Evolutionary conservation across 306 rosid species (phyloP).

Genomic region (Medicago ruthenica): DNA sequence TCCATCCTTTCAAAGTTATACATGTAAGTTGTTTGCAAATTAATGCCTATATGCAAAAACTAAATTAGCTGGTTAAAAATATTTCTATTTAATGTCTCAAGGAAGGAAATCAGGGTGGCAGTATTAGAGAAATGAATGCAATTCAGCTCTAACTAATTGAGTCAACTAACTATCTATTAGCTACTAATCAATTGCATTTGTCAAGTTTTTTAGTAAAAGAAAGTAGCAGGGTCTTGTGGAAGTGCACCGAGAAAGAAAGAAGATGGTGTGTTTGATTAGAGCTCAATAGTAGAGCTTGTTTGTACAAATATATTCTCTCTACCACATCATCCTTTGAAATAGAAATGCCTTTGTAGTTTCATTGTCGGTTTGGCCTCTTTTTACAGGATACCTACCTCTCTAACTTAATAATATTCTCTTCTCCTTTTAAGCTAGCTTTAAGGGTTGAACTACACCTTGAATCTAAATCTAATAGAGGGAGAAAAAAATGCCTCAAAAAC

Average conservation of each 20-base stretch:
- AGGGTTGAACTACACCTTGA: background rate
- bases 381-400: conserved; percentile 3
- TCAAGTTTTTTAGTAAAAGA: background rate
- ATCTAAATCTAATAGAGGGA: conserved; percentile 4
- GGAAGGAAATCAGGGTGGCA: conserved; percentile 1
- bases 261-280: background rate
- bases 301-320: background rate
- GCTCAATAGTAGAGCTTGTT: background rate
- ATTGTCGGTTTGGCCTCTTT: background rate
- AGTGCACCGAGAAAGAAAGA: background rate
- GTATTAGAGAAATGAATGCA: background rate
- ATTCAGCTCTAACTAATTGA: background rate
- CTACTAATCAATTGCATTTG: background rate
- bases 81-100: conserved; percentile 3
- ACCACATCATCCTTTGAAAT: conserved; percentile 2
- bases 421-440: conserved; percentile 6
- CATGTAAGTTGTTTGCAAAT: conserved; percentile 6
- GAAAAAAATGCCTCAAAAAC: conserved; percentile 20
- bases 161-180: background rate
- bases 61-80: conserved; percentile 11
- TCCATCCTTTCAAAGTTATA: background rate
- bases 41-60: conserved; percentile 25
- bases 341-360: background rate
- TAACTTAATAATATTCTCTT: conserved; percentile 13
- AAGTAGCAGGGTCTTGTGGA: background rate